phyloP scores from a whole-genome alignment of 345 rosid species.

The Gossypium rotundifolium region DNA sequence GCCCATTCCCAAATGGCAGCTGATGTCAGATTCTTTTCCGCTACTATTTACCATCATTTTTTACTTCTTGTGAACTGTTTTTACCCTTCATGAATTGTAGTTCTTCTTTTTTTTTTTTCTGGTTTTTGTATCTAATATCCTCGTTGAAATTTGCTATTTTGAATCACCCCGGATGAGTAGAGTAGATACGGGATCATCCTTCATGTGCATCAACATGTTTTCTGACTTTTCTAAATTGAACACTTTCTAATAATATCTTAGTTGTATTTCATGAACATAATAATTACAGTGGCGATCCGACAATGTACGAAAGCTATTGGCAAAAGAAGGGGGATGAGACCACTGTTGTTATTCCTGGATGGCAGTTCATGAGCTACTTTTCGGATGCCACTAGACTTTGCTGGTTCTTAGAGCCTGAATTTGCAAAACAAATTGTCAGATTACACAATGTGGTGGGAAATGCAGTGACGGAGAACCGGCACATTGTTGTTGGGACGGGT shows the following conservation, averaged over 20 bases:
- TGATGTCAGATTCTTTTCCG: neutral
- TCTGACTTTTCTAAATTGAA: too few species aligned
- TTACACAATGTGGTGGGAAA: slow-evolving; percentile 74
- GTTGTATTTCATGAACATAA: neutral
- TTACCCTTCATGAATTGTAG: neutral
- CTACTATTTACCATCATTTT: neutral
- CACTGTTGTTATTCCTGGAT: slow-evolving; percentile 69
- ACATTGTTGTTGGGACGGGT: slow-evolving; percentile 86
- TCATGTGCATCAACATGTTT: neutral
- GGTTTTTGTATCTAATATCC: neutral
- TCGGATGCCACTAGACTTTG: slow-evolving; percentile 60
- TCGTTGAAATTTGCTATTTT: neutral
- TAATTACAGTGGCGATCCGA: slow-evolving; percentile 74
- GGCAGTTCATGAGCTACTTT: slow-evolving; percentile 85
- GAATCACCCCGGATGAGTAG: neutral
- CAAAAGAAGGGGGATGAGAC: slow-evolving; percentile 56
- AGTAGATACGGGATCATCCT: neutral
- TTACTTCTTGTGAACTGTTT: neutral
- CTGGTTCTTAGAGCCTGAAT: slow-evolving; percentile 88
- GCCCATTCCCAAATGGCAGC: neutral
- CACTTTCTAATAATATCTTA: neutral
- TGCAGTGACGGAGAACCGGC: slow-evolving; percentile 56
- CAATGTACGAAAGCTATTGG: slow-evolving; percentile 79
- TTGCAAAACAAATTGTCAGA: slow-evolving; percentile 52
- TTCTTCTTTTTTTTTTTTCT: too few species aligned